Conservation (phyloP, 2,329 filamentous ascomycete genomes). For the Alternaria infectoria region DNA sequence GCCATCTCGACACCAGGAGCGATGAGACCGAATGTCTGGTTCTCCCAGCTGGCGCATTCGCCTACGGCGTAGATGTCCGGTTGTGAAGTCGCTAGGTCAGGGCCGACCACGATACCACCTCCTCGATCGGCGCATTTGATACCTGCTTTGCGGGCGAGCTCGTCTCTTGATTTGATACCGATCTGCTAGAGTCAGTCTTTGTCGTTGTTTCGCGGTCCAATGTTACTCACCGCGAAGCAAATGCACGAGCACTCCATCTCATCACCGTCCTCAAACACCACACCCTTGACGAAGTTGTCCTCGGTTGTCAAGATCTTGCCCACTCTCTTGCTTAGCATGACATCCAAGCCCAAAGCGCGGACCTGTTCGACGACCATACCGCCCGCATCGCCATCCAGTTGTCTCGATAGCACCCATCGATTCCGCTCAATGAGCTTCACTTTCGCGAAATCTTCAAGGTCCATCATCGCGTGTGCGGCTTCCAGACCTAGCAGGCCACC, state of each 20-base stretch:
- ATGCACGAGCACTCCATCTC: constrained; percentile 78
- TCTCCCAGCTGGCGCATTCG: constrained; percentile 89
- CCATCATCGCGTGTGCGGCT: constrained; percentile 90
- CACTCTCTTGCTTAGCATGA: constrained; percentile 78
- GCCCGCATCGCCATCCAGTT: constrained; percentile 82
- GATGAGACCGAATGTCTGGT: constrained; percentile 86
- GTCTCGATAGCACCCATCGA: constrained; percentile 80
- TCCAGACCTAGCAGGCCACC: constrained; percentile 86
- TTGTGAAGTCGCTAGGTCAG: constrained; percentile 71
- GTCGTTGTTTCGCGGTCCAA: neutral
- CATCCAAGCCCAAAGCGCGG: constrained; percentile 76
- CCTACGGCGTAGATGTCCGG: constrained; percentile 84
- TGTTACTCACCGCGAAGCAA: constrained; percentile 72
- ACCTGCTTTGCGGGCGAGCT: constrained; percentile 72
- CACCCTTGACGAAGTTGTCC: constrained; percentile 71
- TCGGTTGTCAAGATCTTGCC: constrained; percentile 72
- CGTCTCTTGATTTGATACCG: constrained; percentile 80
- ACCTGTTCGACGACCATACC: constrained; percentile 84
- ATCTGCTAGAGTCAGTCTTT: constrained; percentile 58
- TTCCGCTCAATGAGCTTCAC: constrained; percentile 85
- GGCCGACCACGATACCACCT: constrained; percentile 76
- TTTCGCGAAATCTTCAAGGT: constrained; percentile 74
- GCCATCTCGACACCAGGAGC: constrained; percentile 92
- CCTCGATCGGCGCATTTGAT: constrained; percentile 75
- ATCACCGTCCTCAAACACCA: constrained; percentile 82